A percentile compares a stretch with the other conserved stretches of the same genome.
These are phyloP conservation scores for Rhizomucor pusillus DNA, from an alignment of 371 early-diverging fungal species.

Conservation along the genomic window DNA sequence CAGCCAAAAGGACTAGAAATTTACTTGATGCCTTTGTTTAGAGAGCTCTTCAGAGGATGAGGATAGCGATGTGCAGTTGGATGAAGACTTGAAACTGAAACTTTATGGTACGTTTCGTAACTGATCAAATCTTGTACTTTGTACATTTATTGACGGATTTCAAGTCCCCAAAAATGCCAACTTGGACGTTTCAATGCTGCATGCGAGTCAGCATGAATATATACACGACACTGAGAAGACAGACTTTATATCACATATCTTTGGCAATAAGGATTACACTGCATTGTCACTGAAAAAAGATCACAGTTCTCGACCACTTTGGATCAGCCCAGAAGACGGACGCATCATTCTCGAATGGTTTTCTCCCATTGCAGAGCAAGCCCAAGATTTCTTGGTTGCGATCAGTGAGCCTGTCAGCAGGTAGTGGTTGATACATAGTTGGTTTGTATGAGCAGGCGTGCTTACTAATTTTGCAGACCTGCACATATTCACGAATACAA, in stretches of 20 bases:
- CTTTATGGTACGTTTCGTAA: slow-evolving; percentile 31
- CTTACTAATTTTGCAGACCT: slow-evolving; percentile 70
- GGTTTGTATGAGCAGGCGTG: too few species aligned
- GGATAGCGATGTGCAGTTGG: slow-evolving; percentile 43
- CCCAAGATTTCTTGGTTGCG: slow-evolving; percentile 98
- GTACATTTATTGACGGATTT: background rate
- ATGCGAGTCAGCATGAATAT: slow-evolving; percentile 21
- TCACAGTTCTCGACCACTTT: slow-evolving; percentile 88
- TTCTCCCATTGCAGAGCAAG: slow-evolving; percentile 91
- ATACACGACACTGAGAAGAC: slow-evolving; percentile 23
- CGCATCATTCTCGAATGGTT: slow-evolving; percentile 97
- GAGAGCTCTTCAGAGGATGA: slow-evolving; percentile 30
- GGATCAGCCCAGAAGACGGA: slow-evolving; percentile 93
- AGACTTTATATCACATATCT: slow-evolving; percentile 61
- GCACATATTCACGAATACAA: slow-evolving; percentile 97
- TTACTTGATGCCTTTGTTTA: background rate
- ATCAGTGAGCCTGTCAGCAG: slow-evolving; percentile 98
- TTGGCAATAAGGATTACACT: slow-evolving; percentile 74
- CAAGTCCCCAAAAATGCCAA: slow-evolving; percentile 57
- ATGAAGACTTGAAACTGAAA: slow-evolving; percentile 31
- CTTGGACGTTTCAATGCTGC: slow-evolving; percentile 47
- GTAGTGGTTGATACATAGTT: slow-evolving; percentile 27
- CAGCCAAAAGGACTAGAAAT: background rate
- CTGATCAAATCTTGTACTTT: background rate
- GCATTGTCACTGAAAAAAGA: slow-evolving; percentile 84